phyloP scores from a whole-genome alignment of 306 rosid species.

The Vicia villosa region DNA sequence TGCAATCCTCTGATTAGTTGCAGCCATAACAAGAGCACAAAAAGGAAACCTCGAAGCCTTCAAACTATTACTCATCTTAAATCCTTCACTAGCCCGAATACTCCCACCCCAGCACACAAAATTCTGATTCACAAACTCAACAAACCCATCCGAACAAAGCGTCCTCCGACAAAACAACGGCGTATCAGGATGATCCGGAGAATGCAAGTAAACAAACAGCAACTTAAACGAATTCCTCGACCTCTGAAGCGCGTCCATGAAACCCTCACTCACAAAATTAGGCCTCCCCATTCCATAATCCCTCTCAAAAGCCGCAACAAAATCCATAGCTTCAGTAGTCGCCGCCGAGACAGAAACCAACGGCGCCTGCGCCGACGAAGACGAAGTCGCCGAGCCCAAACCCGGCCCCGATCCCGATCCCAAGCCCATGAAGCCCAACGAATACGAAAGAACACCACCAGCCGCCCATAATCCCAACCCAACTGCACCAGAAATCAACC shows the following conservation, averaged over 20 bases:
- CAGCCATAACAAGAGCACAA: conserved; percentile 92
- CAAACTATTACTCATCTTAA: conserved; percentile 96
- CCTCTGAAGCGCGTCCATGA: conserved; percentile 88
- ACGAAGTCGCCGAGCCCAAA: conserved; percentile 12
- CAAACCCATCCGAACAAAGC: conserved; percentile 62
- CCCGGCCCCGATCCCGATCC: conserved; percentile 40
- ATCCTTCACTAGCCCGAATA: conserved; percentile 88
- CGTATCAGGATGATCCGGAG: conserved; percentile 95
- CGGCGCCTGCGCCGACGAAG: conserved; percentile 43
- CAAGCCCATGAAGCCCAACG: conserved; percentile 82
- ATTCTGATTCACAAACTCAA: conserved; percentile 76
- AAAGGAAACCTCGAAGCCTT: conserved; percentile 93
- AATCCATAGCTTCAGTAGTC: conserved; percentile 66
- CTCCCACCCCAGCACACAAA: conserved; percentile 98
- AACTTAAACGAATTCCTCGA: conserved; percentile 75
- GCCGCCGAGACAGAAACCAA: conserved; percentile 68
- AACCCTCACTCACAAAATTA: conserved; percentile 78
- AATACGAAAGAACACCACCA: conserved; percentile 88
- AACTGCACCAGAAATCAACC: conserved; percentile 79
- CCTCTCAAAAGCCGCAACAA: conserved; percentile 71
- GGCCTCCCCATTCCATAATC: conserved; percentile 66
- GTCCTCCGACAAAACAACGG: conserved; percentile 80
- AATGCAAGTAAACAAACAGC: conserved; percentile 86
- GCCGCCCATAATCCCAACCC: conserved; percentile 94
- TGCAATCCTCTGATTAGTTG: conserved; percentile 91